Evolutionary conservation across 2,329 filamentous ascomycete species (phyloP), one percentile per base, ranked within the genome.

Genomic region (Celoporthe dispersa): DNA sequence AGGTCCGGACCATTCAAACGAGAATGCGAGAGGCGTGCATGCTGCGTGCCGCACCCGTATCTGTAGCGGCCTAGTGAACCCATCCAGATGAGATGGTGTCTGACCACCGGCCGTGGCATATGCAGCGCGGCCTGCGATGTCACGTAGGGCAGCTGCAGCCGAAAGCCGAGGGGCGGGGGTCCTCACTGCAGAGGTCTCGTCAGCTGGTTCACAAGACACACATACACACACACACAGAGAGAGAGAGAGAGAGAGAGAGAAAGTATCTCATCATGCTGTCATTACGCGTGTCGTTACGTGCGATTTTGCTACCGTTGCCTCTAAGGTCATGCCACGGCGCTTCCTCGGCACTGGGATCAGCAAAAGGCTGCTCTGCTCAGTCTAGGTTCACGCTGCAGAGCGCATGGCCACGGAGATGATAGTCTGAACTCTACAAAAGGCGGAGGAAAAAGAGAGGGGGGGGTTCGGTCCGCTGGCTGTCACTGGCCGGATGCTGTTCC

Each of bases 81-180:
- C 5, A 60, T 37, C 16, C 4, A 31, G 61, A 33, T 33, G 37
- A 31, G 14, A 31, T 57, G 53, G 12, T 37, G 31, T 53, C 62
- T 64, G 41, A 25, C 41, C 16, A 25, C 41, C 16, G 25, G 16
- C 28, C 25, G 11, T 51, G 41, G 62, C 62, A 53, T 41, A 65
- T 68, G 62, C 66, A 59, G 57, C 51, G 57, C 62, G 9, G 62
- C 16, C 55, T 68, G 69, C 66, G 31, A 69, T 69, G 67, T 59
- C 57, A 66, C 55, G 67, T 64, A 53, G 57, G 31, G 67, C 63
- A 67, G 44, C 53, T 31, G 37, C 51, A 55, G 41, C 70, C 64
- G 70, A 57, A 53, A 69, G 44, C 70, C 64, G 67, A 71, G n/a
- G n/a, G 37, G 37, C 7, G 33, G 63, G 39, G 51, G 9, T 41